A percentile compares a stretch with the other conserved stretches of the same genome.
Conservation (phyloP, 495 filamentous ascomycete species). For the Penicillium bialowiezense region DNA sequence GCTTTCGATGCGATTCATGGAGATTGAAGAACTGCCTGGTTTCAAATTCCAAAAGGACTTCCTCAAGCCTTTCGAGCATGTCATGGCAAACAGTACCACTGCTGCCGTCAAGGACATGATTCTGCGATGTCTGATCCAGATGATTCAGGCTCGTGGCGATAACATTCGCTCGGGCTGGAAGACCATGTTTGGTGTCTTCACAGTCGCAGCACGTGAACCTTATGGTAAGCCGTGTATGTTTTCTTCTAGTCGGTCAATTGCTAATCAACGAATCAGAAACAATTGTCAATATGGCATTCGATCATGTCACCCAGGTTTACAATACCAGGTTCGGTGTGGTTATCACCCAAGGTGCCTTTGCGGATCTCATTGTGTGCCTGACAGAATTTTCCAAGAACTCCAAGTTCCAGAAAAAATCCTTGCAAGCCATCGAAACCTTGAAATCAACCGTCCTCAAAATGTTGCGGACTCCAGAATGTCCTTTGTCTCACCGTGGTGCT, state of each 20-base stretch:
- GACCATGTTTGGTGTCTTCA: constrained; percentile 99
- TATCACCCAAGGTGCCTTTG: constrained; percentile 93
- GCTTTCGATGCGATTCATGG: constrained; percentile 97
- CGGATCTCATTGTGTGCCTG: constrained; percentile 91
- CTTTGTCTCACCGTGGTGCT: constrained; percentile 62
- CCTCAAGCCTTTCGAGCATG: constrained; percentile 95
- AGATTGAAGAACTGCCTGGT: constrained; percentile 93
- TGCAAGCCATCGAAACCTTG: constrained; percentile 93
- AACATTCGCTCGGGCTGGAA: constrained; percentile 98
- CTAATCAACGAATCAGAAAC: constrained; percentile 59
- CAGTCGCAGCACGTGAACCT: constrained; percentile 86
- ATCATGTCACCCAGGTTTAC: constrained; percentile 97
- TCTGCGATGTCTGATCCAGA: constrained; percentile 93
- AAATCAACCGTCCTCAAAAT: constrained; percentile 90
- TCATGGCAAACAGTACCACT: constrained; percentile 87
- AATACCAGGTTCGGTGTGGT: constrained; percentile 95
- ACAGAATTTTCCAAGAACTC: constrained; percentile 98
- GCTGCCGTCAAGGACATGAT: constrained; percentile 98
- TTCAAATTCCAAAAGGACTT: constrained; percentile 99
- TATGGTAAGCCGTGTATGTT: constrained; percentile 55
- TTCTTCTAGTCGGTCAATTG: background rate
- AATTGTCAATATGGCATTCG: constrained; percentile 94
- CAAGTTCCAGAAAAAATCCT: constrained; percentile 94
- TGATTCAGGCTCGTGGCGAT: constrained; percentile 94
- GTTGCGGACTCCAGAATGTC: constrained; percentile 94